Conservation (phyloP, 1,284 basidiomycete genomes). For the Exobasidium rhododendri region DNA sequence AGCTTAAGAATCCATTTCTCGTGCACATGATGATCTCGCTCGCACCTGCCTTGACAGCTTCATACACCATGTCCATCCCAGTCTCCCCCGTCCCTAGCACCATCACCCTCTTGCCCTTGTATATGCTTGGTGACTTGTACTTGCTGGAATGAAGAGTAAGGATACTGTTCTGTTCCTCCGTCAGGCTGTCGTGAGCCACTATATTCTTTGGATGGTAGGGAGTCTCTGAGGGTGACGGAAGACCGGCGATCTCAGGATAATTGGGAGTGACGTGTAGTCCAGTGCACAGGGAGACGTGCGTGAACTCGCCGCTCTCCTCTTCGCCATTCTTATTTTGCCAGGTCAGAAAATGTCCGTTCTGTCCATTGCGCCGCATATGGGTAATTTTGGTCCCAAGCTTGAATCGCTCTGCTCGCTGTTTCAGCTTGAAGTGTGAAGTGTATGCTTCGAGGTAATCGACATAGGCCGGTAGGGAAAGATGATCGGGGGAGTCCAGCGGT, state of each 20-base stretch:
- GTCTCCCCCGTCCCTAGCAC: conserved; percentile 61
- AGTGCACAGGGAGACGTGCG: conserved; percentile 37
- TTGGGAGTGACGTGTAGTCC: conserved; percentile 39
- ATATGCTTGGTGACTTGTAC: conserved; percentile 40
- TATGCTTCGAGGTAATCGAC: conserved; percentile 64
- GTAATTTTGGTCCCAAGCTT: conserved; percentile 25
- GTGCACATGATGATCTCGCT: conserved; percentile 64
- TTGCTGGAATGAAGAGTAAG: conserved; percentile 36
- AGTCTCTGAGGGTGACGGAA: conserved; percentile 20
- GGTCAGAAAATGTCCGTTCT: conserved; percentile 16
- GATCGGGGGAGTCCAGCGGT: conserved; percentile 62
- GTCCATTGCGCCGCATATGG: conserved; percentile 5
- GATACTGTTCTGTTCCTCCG: conserved; percentile 19
- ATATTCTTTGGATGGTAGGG: neutral
- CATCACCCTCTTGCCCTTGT: conserved; percentile 36
- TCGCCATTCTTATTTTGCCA: conserved; percentile 6
- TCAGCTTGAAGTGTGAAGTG: conserved; percentile 58
- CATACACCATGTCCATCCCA: conserved; percentile 64
- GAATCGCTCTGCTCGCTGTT: conserved; percentile 44
- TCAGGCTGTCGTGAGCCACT: conserved; percentile 5
- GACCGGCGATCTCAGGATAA: conserved; percentile 31
- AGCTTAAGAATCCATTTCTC: conserved; percentile 61
- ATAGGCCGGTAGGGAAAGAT: conserved; percentile 63
- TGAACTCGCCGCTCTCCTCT: conserved; percentile 21
- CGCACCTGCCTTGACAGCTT: conserved; percentile 62